Conservation (phyloP, 2,329 filamentous ascomycete species). For the Calonectria fujianensis region DNA sequence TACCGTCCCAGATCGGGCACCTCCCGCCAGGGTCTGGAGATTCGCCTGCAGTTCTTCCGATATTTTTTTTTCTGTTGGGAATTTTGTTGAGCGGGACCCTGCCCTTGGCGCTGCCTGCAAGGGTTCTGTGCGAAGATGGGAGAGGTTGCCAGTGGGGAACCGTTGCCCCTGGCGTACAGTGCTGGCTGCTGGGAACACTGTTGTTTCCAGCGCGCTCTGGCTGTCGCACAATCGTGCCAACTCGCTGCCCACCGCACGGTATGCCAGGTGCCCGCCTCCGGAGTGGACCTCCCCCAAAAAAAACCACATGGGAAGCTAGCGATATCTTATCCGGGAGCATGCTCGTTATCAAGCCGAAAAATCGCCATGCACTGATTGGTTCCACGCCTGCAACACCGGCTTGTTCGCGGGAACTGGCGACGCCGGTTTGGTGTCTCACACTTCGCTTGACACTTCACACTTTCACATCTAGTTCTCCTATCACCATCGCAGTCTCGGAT, state of each 20-base stretch:
- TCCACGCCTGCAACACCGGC: neutral
- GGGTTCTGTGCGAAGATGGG: conserved; percentile 43
- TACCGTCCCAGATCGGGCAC: conserved; percentile 38
- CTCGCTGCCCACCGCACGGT: neutral
- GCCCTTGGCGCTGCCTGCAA: conserved; percentile 47
- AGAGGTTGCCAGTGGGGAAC: conserved; percentile 29
- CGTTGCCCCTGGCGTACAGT: conserved; percentile 17
- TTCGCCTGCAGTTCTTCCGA: conserved; percentile 41
- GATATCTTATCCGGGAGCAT: conserved; percentile 13
- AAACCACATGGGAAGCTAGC: conserved; percentile 28
- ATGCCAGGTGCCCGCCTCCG: conserved; percentile 15
- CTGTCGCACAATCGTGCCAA: neutral
- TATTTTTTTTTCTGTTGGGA: conserved; percentile 60
- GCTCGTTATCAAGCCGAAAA: conserved; percentile 21
- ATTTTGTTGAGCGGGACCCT: conserved; percentile 60
- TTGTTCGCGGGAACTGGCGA: neutral
- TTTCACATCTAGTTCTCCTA: neutral
- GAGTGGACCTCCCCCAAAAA: conserved; percentile 9
- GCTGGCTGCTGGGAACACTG: neutral
- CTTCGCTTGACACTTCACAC: neutral
- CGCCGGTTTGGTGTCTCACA: neutral
- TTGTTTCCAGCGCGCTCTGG: neutral
- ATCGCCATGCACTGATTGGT: conserved; percentile 18
- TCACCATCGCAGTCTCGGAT: neutral
- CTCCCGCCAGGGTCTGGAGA: conserved; percentile 36